Conservation (phyloP, 768 basidiomycete genomes). For the Jaapia argillacea region DNA sequence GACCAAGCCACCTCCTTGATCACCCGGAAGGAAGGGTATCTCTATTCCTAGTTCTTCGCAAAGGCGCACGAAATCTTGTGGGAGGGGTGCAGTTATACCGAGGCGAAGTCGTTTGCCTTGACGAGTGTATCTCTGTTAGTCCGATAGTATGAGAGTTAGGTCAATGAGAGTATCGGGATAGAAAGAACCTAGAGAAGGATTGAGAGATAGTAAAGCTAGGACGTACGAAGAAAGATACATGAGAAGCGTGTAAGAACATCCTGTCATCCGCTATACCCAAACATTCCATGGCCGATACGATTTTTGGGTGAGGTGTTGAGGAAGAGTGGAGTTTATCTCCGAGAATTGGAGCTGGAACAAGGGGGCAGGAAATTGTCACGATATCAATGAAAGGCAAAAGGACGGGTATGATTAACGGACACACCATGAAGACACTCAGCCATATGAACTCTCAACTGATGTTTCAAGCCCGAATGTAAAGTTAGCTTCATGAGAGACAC, state of each 20-base stretch:
- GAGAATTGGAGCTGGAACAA: slow-evolving; percentile 47
- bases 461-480: slow-evolving; percentile 55
- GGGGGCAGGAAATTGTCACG: not conserved
- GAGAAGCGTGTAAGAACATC: slow-evolving; percentile 54
- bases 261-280: slow-evolving; percentile 21
- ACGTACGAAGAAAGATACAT: slow-evolving; percentile 45
- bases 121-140: slow-evolving; percentile 32
- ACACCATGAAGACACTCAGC: slow-evolving; percentile 42
- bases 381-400: not conserved
- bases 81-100: slow-evolving; percentile 46
- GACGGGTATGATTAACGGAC: slow-evolving; percentile 7
- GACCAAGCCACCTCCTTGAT: slow-evolving; percentile 18
- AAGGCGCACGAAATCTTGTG: slow-evolving; percentile 40
- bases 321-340: slow-evolving; percentile 50
- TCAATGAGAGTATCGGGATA: too few relatives aligned
- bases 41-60: slow-evolving; percentile 38
- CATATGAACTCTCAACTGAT: slow-evolving; percentile 61
- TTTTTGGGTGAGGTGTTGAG: slow-evolving; percentile 15
- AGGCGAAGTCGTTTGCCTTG: slow-evolving; percentile 38
- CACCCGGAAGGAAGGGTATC: too few relatives aligned
- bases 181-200: slow-evolving; percentile 1
- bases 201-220: not conserved
- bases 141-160: slow-evolving; percentile 21
- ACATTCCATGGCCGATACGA: slow-evolving; percentile 1
- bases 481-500: slow-evolving; percentile 46